phyloP scores from a whole-genome alignment of 257 asterid genomes.

The Solanum ossicruentum region DNA sequence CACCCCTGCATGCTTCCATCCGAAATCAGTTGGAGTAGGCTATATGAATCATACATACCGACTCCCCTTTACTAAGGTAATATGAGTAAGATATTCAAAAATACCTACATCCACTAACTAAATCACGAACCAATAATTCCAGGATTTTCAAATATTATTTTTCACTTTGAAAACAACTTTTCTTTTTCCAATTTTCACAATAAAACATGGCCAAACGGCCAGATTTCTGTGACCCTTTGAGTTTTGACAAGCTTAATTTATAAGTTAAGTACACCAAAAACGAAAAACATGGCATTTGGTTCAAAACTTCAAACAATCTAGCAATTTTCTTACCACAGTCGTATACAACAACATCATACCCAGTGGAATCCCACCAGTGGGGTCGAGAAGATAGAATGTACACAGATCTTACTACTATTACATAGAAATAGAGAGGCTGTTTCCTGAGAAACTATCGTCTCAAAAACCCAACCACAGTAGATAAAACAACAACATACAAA shows the following conservation, averaged over 20 bases:
- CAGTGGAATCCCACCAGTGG: too few species aligned
- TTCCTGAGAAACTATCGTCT: too few species aligned
- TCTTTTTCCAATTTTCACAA: neutral
- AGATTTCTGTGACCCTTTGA: neutral
- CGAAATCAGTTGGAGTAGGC: neutral
- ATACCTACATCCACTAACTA: neutral
- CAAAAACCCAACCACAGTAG: too few species aligned
- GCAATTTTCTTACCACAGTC: neutral
- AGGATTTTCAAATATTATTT: neutral
- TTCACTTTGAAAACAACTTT: neutral
- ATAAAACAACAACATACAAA: too few species aligned
- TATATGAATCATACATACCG: neutral
- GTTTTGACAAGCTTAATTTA: neutral
- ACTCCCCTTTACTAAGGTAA: neutral
- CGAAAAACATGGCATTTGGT: neutral
- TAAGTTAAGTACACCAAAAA: neutral
- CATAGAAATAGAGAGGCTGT: too few species aligned
- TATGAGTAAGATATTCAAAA: neutral
- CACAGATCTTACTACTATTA: rapidly evolving
- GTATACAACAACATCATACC: too few species aligned
- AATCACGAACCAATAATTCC: neutral
- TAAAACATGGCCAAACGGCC: neutral
- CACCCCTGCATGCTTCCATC: neutral
- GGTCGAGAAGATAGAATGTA: too few species aligned
- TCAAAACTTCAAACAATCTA: neutral